Evolutionary conservation across 2,329 filamentous ascomycete genomes (phyloP).

Genomic region (Juglanconis juglandina): DNA sequence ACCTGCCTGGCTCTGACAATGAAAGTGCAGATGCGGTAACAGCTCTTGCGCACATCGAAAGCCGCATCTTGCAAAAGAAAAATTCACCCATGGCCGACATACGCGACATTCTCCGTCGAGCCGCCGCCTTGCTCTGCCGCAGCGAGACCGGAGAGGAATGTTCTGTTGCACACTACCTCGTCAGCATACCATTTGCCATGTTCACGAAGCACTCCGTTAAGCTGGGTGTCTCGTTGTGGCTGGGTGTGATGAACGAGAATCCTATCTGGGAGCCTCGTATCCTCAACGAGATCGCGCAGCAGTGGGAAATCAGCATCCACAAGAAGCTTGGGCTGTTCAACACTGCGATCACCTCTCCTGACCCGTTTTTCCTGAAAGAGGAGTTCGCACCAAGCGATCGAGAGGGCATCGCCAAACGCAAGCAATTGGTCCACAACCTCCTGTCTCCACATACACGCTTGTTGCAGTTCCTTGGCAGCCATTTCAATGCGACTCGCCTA

Average conservation of each 20-base stretch:
- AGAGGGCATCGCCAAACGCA: constrained; percentile 67
- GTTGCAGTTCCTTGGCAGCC: constrained; percentile 85
- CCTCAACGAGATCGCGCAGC: constrained; percentile 79
- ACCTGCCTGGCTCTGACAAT: constrained; percentile 47
- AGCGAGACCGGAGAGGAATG: constrained; percentile 67
- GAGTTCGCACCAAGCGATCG: constrained; percentile 92
- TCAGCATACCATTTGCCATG: constrained; percentile 86
- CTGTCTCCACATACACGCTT: constrained; percentile 83
- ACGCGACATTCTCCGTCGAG: constrained; percentile 76
- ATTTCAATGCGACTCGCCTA: constrained; percentile 90
- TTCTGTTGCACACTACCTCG: constrained; percentile 79
- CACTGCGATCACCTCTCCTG: constrained; percentile 61
- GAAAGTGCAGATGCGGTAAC: constrained; percentile 59
- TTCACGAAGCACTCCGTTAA: constrained; percentile 97
- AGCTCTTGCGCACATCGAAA: constrained; percentile 70
- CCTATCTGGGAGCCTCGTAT: constrained; percentile 82
- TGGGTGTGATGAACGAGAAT: constrained; percentile 95
- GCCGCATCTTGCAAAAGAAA: constrained; percentile 65
- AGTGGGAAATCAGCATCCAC: constrained; percentile 84
- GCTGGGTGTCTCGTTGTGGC: constrained; percentile 91
- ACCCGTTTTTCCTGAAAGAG: constrained; percentile 87
- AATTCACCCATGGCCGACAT: constrained; percentile 70
- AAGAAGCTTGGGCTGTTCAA: constrained; percentile 80
- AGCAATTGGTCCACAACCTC: constrained; percentile 75
- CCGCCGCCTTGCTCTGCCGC: constrained; percentile 81